These are phyloP conservation scores for Periconia sp. DNA, from an alignment of 2,329 filamentous ascomycete genomes.

Conservation along the genomic window DNA sequence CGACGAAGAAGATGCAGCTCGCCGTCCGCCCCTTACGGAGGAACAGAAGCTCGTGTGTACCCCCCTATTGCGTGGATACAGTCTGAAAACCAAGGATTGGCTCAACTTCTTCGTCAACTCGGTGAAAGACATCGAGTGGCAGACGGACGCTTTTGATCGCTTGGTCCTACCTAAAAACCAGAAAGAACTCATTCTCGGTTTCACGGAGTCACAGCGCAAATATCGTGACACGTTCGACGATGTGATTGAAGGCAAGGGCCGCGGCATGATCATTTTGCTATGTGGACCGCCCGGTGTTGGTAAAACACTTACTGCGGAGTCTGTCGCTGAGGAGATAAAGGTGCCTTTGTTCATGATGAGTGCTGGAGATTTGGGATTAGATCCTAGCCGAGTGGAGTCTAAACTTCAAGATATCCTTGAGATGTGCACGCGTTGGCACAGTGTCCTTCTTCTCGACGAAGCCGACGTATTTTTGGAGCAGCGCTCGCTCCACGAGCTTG, in stretches of 20 bases:
- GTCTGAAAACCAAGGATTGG: slow-evolving; percentile 30
- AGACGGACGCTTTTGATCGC: slow-evolving; percentile 29
- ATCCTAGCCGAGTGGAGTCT: slow-evolving; percentile 46
- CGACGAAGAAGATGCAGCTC: slow-evolving; percentile 22
- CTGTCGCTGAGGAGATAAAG: slow-evolving; percentile 51
- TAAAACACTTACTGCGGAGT: slow-evolving; percentile 50
- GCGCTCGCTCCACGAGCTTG: slow-evolving; percentile 27
- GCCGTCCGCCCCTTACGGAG: slow-evolving; percentile 18
- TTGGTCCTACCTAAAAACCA: slow-evolving; percentile 32
- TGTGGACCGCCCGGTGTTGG: slow-evolving; percentile 56
- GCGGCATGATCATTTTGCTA: slow-evolving; percentile 55
- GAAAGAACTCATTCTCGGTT: slow-evolving; percentile 36
- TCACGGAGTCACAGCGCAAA: slow-evolving; percentile 31
- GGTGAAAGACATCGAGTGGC: slow-evolving; percentile 34
- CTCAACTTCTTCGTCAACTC: slow-evolving; percentile 33
- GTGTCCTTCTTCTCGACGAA: slow-evolving; percentile 55
- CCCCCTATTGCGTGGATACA: slow-evolving; percentile 32
- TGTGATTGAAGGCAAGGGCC: slow-evolving; percentile 51
- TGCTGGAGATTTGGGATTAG: slow-evolving; percentile 53
- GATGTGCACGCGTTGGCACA: slow-evolving; percentile 54
- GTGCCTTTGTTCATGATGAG: slow-evolving; percentile 55
- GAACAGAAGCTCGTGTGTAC: slow-evolving; percentile 31
- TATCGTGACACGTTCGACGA: slow-evolving; percentile 27
- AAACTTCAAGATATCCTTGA: slow-evolving; percentile 50
- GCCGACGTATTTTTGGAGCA: slow-evolving; percentile 43